Conservation (phyloP, 345 rosid genomes). For the Gossypium arboreum region DNA sequence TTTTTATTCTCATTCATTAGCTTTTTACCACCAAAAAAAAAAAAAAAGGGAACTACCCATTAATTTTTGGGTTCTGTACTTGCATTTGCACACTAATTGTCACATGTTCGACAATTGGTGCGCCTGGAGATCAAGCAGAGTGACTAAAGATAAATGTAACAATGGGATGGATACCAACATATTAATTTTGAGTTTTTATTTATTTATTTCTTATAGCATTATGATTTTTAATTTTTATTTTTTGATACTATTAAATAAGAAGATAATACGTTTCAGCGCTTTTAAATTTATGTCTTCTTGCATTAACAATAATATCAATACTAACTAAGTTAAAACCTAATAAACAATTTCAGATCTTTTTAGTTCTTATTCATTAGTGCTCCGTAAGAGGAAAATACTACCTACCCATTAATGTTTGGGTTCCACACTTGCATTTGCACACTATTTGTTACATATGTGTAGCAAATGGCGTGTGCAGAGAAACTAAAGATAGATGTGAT, state of each 20-base stretch:
- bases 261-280: fast-evolving
- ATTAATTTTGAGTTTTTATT: background rate
- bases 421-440: too few species aligned
- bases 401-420: too few species aligned
- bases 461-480: too few species aligned
- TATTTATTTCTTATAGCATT: too few species aligned
- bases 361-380: too few species aligned
- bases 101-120: background rate
- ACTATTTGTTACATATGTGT: too few species aligned
- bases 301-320: too few species aligned
- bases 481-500: too few species aligned
- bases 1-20: background rate
- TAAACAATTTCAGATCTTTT: fast-evolving
- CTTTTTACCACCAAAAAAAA: background rate
- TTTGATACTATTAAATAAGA: fast-evolving
- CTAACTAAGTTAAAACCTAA: fast-evolving
- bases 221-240: too few species aligned
- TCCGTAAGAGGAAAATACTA: too few species aligned
- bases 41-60: background rate
- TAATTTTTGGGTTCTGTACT: background rate
- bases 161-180: background rate
- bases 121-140: background rate
- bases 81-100: background rate
- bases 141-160: background rate
- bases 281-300: fast-evolving